Base-by-base conservation (phyloP, 2,329 filamentous ascomycete species). In the Ophiostoma ulmi region DNA sequence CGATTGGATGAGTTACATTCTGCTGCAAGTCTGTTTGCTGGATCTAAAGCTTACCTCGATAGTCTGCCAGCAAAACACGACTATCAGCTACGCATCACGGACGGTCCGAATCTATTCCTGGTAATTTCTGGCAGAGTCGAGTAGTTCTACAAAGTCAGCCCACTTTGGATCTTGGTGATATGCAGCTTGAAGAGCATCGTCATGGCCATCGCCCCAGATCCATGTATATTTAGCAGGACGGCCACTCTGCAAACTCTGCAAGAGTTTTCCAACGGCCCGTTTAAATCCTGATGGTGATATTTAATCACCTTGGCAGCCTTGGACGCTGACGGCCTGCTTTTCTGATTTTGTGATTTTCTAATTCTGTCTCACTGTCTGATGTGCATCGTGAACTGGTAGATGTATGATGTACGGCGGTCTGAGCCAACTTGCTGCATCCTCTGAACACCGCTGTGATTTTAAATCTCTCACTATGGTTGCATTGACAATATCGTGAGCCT, bases 381-480 rank as follows among this genome's bases (percentile, higher is more conserved):
- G 31, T 31, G 31, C 44, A 48, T 48, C 44, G 17, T 48, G 44
- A 48, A 48, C 31, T 31, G 20, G 44, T 48, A 17, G 44, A 48
- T n/a, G 44, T 48, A 48, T 31, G 17, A n/a, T 48, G 44, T n/a
- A 48, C 17, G 2, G 5, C 4, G 17, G 17, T 1, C 5, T n/a
- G 20, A 14, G 3, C 44, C 17, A 20, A 6, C n/a, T 20, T 48
- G 44, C 44, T 48, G 44, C 44, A 17, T 48, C 38, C 38, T 39
- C 44, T 20, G 44, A 48, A 48, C 17, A 13, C 52, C 48, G 52
- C 20, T 58, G 38, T 48, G 52, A 58, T 58, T 58, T 58, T 58
- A 58, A 31, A 58, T 58, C 52, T 58, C 52, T 58, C 52, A 58
- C 52, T 58, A 14, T 58, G 52, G 52, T 58, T 58, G 22, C 52